Evolutionary conservation across 805 yeast genomes (phyloP), one percentile per base, ranked within the genome.

Genomic region (Ogataea philodendri): DNA sequence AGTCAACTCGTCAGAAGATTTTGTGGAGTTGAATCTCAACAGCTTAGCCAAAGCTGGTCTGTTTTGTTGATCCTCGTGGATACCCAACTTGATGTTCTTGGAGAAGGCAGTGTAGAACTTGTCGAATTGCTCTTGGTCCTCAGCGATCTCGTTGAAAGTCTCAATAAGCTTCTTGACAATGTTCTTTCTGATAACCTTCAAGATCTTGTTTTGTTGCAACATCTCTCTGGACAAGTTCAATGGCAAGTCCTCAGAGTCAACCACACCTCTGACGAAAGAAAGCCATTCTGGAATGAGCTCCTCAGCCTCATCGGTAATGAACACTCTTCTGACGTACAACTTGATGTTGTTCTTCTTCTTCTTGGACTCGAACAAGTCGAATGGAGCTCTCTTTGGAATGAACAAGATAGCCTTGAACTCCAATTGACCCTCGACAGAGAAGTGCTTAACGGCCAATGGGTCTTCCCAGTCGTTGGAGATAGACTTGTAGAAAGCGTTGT

Each of bases 401-500:
- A 87, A 93, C 59, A 93, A 75, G 62, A 93, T 93, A 49, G 98
- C 97, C 75, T 83, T 89, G 81, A 93, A 93, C 76, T 93, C 99
- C 60, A 93, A 80, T 77, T 93, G 98, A 78, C 99, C 99, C 76
- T 93, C 99, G 62, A 93, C 99, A 34, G 96, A 86, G 79, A 93
- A 93, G 74, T 93, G 99, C 80, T 93, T 93, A 54, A 93, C 97
- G 53, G 97, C 97, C 65, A 93, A 80, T 71, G 96, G 99, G 66
- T 93, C 98, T 76, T 93, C 98, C 98, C 98, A 93, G 72, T 93
- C 99, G 72, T 93, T 93, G 39, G 98, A 89, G 62, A 93, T 93
- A 33, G 97, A 88, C 77, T 93, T 93, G 85, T 93, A 93, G 84
- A 93, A 93, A 42, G 97, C 94, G 60, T 93, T 90, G 79, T 93